Evolutionary conservation across 2,329 filamentous ascomycete genomes (phyloP).

Genomic region (Cryphonectria nitschkei): DNA sequence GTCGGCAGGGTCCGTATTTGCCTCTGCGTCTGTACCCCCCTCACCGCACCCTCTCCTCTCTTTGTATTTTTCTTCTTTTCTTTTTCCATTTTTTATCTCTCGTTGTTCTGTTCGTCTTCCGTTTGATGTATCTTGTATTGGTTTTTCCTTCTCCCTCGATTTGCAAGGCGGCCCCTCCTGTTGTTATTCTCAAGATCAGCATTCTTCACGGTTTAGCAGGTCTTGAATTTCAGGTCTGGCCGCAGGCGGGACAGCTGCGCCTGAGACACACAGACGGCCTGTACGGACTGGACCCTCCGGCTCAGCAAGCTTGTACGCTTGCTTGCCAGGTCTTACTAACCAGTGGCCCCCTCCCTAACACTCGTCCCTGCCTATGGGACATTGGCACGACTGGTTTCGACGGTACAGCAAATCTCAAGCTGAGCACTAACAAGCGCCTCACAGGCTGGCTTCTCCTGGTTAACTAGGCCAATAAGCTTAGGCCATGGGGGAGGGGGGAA

Average conservation of each 20-base stretch:
- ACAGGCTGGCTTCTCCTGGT: neutral
- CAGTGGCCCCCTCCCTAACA: neutral
- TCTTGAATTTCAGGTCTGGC: neutral
- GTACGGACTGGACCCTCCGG: slow-evolving; percentile 2
- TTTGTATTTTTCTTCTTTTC: neutral
- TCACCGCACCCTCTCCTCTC: neutral
- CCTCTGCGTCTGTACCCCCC: neutral
- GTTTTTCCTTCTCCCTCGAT: neutral
- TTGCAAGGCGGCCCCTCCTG: no score
- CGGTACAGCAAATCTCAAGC: neutral
- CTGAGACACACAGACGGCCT: neutral
- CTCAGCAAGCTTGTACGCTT: neutral
- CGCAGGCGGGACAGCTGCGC: neutral
- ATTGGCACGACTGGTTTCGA: neutral
- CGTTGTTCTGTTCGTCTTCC: neutral
- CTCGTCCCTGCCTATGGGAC: neutral
- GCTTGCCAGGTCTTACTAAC: neutral
- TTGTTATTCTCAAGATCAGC: neutral
- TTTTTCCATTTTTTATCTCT: no score
- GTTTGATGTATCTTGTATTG: no score
- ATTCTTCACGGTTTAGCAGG: neutral
- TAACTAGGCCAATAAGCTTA: neutral
- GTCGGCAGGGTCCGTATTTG: no score
- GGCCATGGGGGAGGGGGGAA: neutral
- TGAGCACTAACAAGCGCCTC: neutral